A percentile compares a stretch with the other conserved stretches of the same genome.
phyloP scores from a whole-genome alignment of 257 asterid genomes.

The Solanum paucissectum region DNA sequence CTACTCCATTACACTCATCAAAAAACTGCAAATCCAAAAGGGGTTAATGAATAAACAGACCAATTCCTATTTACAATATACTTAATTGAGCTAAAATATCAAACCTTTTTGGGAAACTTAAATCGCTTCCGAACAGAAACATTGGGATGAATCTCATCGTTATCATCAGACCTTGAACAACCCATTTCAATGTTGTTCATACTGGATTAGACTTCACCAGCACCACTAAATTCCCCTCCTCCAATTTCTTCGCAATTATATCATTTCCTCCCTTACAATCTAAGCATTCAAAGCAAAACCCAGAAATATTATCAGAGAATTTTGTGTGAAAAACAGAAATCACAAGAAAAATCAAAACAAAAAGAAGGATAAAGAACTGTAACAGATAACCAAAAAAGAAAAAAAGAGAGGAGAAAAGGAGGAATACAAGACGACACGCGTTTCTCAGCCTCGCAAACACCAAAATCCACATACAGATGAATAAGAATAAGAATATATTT shows the following conservation, averaged over 20 bases:
- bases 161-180: slow-evolving; percentile 36
- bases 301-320: background rate
- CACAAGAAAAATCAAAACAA: background rate
- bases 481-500: slow-evolving; percentile 20
- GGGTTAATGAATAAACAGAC: background rate
- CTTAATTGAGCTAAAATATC: background rate
- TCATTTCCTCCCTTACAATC: background rate
- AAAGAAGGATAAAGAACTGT: background rate
- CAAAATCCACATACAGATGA: slow-evolving; percentile 18
- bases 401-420: slow-evolving; percentile 15
- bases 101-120: slow-evolving; percentile 48
- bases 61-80: background rate
- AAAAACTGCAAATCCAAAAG: slow-evolving; percentile 38
- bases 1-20: slow-evolving; percentile 35
- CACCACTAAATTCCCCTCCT: background rate
- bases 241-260: background rate
- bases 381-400: background rate
- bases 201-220: background rate
- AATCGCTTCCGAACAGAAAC: slow-evolving; percentile 11
- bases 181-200: slow-evolving; percentile 30
- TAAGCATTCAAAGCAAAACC: background rate
- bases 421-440: slow-evolving; percentile 28
- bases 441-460: slow-evolving; percentile 13
- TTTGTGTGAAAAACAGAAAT: background rate
- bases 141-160: slow-evolving; percentile 34